phyloP scores from a whole-genome alignment of 306 rosid species.

The Citrullus colocynthis region DNA sequence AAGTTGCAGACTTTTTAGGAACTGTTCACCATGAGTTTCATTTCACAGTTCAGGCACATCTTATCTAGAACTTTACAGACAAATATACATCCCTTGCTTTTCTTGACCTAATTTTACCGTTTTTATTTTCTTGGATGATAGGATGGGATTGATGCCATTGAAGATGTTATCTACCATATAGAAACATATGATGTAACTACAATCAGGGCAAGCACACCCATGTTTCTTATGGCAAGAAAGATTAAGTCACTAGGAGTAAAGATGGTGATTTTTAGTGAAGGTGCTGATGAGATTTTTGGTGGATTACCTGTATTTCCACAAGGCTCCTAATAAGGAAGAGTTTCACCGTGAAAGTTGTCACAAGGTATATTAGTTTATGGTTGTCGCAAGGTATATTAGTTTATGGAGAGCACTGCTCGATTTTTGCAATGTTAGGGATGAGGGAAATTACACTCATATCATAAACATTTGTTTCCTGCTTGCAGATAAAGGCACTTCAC shows the following conservation, averaged over 20 bases:
- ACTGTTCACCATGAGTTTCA: conserved; percentile 84
- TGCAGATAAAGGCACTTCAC: conserved; percentile 88
- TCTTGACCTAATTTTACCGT: not conserved
- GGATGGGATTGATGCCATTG: conserved; percentile 97
- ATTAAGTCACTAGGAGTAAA: conserved; percentile 94
- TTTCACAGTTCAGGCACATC: conserved; percentile 72
- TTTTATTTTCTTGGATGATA: conserved; percentile 10
- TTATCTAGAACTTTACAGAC: not conserved
- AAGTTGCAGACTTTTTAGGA: conserved; percentile 84
- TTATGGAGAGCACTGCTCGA: not conserved
- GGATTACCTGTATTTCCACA: conserved; percentile 94
- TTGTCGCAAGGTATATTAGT: conserved; percentile 65
- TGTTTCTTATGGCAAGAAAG: conserved; percentile 93
- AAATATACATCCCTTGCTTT: not conserved
- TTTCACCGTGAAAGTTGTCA: conserved; percentile 85
- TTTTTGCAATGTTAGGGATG: not conserved
- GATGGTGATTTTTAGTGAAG: conserved; percentile 95
- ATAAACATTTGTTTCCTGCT: not conserved
- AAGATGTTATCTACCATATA: conserved; percentile 81
- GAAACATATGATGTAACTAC: conserved; percentile 96
- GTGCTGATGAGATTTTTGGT: conserved; percentile 94
- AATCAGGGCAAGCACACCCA: conserved; percentile 92
- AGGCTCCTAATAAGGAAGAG: conserved; percentile 97
- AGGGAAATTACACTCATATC: not conserved
- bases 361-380: conserved; percentile 39